Percentiles rank a stretch among this genome's conserved stretches.
These are phyloP conservation scores for Lanmaoa rubissima DNA, from an alignment of 768 basidiomycete species.

Conservation along the genomic window DNA sequence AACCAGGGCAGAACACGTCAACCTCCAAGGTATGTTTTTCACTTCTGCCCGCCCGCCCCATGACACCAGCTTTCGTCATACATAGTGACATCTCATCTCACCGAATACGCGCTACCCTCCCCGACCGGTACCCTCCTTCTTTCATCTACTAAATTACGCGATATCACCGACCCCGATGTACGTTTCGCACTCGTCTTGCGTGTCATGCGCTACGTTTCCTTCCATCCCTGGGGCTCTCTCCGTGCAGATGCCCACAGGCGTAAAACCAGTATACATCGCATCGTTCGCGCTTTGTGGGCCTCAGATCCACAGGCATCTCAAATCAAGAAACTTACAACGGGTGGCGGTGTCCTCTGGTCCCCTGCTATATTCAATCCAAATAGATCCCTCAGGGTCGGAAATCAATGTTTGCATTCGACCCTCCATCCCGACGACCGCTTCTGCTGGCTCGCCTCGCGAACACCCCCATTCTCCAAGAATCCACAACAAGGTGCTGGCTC, in stretches of 20 bases:
- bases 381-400: constrained; percentile 19
- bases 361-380: constrained; percentile 42
- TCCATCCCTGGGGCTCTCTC: constrained; percentile 72
- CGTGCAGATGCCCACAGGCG: constrained; percentile 61
- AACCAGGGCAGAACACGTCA: constrained; percentile 38
- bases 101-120: constrained; percentile 39
- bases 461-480: constrained; percentile 44
- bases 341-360: constrained; percentile 63
- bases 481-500: constrained; percentile 27
- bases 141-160: constrained; percentile 34
- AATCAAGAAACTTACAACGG: constrained; percentile 46
- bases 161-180: constrained; percentile 35
- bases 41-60: background rate
- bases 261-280: constrained; percentile 41
- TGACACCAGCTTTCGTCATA: constrained; percentile 23
- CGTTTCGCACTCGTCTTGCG: constrained; percentile 47
- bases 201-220: constrained; percentile 68
- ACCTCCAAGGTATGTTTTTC: constrained; percentile 42
- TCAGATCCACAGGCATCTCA: constrained; percentile 26
- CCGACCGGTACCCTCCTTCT: constrained; percentile 51
- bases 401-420: constrained; percentile 11
- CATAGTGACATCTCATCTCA: constrained; percentile 44
- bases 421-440: constrained; percentile 26
- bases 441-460: constrained; percentile 65
- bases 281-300: constrained; percentile 50